These are phyloP conservation scores for Russula ochroleuca DNA, from an alignment of 768 basidiomycete genomes.

Conservation along the genomic window DNA sequence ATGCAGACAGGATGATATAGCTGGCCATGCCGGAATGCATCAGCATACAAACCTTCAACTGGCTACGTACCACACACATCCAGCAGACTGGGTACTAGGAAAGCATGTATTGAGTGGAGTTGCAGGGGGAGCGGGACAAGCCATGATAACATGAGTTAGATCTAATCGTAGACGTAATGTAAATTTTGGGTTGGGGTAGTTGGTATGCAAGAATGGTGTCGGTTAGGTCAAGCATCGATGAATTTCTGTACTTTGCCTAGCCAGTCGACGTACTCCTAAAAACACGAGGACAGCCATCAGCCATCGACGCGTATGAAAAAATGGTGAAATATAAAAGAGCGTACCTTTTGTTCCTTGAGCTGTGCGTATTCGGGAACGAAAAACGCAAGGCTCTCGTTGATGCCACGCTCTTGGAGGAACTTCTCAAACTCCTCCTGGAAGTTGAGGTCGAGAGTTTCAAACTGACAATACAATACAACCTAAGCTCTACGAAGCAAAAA, in stretches of 20 bases:
- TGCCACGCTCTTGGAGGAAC: constrained; percentile 85
- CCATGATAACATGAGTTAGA: constrained; percentile 11
- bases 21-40: not conserved
- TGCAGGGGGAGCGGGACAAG: not conserved
- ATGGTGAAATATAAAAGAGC: constrained; percentile 27
- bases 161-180: constrained; percentile 11
- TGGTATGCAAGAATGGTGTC: not conserved
- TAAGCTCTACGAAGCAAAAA: not conserved
- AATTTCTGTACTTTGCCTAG: constrained; percentile 77
- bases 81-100: not conserved
- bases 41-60: not conserved
- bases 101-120: constrained; percentile 18
- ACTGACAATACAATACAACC: constrained; percentile 41
- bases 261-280: constrained; percentile 90
- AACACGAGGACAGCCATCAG: constrained; percentile 9
- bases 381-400: constrained; percentile 74
- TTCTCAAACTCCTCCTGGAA: constrained; percentile 92
- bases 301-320: constrained; percentile 3
- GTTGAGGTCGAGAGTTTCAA: constrained; percentile 80
- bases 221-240: constrained; percentile 56
- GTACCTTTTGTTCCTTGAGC: constrained; percentile 89
- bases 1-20: not conserved
- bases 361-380: constrained; percentile 89
- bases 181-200: constrained; percentile 13
- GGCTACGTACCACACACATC: not conserved